phyloP scores from a whole-genome alignment of 2,329 filamentous ascomycete genomes.

The Ascocoryne sarcoides region DNA sequence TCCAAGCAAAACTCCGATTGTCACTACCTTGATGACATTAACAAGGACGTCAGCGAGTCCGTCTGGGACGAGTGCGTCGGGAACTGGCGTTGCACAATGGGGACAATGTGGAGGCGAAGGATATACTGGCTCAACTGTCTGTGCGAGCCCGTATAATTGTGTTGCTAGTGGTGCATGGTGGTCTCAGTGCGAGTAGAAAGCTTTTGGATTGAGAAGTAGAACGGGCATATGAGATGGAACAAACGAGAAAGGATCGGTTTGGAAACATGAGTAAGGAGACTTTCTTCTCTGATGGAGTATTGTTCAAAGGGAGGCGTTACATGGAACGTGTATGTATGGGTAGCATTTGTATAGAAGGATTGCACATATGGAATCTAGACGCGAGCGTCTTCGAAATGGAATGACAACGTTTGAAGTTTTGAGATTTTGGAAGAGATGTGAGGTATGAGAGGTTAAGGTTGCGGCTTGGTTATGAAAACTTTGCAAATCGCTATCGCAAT shows the following conservation, averaged over 20 bases:
- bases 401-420: too few relatives aligned
- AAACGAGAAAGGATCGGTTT: too few relatives aligned
- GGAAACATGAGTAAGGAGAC: background rate
- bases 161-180: constrained; percentile 13
- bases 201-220: too few relatives aligned
- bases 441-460: background rate
- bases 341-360: background rate
- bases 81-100: constrained; percentile 7
- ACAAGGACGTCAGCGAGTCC: background rate
- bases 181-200: constrained; percentile 14
- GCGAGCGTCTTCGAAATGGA: too few relatives aligned
- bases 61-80: background rate
- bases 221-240: too few relatives aligned
- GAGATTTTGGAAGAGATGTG: background rate
- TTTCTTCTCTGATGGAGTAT: background rate
- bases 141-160: constrained; percentile 13
- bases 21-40: background rate
- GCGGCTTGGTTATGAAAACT: background rate
- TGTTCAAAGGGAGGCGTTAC: background rate
- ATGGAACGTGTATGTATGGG: background rate
- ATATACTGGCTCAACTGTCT: constrained; percentile 15
- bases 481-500: background rate
- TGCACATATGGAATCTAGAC: too few relatives aligned
- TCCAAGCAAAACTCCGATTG: background rate
- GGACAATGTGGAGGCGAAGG: constrained; percentile 19